Base-by-base conservation (phyloP, 441 rosid species). In the Macaranga tanarius region DNA sequence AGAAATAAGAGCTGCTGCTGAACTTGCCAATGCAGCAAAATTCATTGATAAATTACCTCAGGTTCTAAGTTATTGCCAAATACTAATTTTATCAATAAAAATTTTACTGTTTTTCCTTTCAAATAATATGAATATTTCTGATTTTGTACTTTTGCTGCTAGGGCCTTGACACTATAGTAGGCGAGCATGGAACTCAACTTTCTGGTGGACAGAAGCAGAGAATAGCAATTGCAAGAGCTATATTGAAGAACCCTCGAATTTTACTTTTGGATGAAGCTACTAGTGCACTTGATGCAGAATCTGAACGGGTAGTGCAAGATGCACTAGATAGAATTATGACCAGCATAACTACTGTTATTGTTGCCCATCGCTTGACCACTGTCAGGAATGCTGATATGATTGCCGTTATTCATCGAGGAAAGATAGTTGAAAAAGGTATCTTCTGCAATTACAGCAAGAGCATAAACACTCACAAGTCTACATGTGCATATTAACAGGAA, bases 141-240 rank as follows among this genome's bases (percentile, higher is more conserved):
- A 42, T 12, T 12, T 63, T 34, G 62, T 22, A 48, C 19, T n/a
- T 59, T 57, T 44, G 20, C 8, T 20, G 62, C 10, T 45, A 87
- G 92, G 98, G 97, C 23, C 73, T 93, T 19, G 92, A 88, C 63
- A 88, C 94, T 5, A 82, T 84, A 94, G 98, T 87, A 58, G 97
- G 98, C 28, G 98, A 91, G 71, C 97, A 85, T 76, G 98, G 98
- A 73, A 84, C 84, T 69, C 95, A 88, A 74, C 81, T 93, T 16
- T 93, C 98, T 1, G 90, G 98, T 7, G 98, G 98, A 54, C 95
- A 91, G 70, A 93, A 92, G 74, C 95, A 91, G 81, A 86, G 98
- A 75, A 78, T 92, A 45, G 98, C 97, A 13, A 88, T 92, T 25
- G 93, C 98, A 0, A 89, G 97, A 81, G 98, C 97, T 11, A 88